Percentiles rank a stretch among this genome's conserved stretches.
Evolutionary conservation across 768 basidiomycete genomes (phyloP).

Genomic region (Tremella mesenterica): DNA sequence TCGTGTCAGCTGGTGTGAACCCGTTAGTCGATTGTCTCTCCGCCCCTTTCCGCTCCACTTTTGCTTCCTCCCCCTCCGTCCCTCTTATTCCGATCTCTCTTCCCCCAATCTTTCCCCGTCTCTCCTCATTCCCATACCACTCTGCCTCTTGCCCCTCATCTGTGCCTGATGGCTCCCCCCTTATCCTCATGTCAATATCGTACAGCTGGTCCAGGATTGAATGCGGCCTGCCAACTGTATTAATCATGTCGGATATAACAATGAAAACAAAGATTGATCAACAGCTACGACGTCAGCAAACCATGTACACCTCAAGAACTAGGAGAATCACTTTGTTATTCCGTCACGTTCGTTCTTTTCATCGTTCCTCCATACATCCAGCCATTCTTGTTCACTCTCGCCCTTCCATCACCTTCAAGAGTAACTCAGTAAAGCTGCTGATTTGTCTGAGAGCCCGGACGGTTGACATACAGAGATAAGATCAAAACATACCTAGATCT

Average conservation of each 20-base stretch:
- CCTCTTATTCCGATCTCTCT: too few relatives aligned
- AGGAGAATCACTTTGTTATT: constrained; percentile 54
- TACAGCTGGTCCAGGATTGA: too few relatives aligned
- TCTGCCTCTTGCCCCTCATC: too few relatives aligned
- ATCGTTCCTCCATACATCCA: not conserved
- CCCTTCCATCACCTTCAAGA: too few relatives aligned
- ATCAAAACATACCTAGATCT: constrained; percentile 59
- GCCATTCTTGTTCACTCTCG: too few relatives aligned
- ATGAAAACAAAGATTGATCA: not conserved
- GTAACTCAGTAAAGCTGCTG: too few relatives aligned
- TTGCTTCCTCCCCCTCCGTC: too few relatives aligned
- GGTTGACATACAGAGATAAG: constrained; percentile 30
- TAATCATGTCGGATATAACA: not conserved
- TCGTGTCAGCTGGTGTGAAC: constrained; percentile 47
- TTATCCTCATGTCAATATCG: too few relatives aligned
- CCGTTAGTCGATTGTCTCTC: constrained; percentile 24
- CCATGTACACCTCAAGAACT: constrained; percentile 51
- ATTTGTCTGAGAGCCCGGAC: not conserved
- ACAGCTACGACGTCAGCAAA: constrained; percentile 61
- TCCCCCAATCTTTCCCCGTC: too few relatives aligned
- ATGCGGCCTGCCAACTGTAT: too few relatives aligned
- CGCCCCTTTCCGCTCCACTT: not conserved
- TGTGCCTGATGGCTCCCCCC: too few relatives aligned
- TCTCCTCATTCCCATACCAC: not conserved
- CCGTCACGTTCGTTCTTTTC: constrained; percentile 46